Evolutionary conservation across 2,329 filamentous ascomycete genomes (phyloP).

Genomic region (Sordariomycetes sp.): DNA sequence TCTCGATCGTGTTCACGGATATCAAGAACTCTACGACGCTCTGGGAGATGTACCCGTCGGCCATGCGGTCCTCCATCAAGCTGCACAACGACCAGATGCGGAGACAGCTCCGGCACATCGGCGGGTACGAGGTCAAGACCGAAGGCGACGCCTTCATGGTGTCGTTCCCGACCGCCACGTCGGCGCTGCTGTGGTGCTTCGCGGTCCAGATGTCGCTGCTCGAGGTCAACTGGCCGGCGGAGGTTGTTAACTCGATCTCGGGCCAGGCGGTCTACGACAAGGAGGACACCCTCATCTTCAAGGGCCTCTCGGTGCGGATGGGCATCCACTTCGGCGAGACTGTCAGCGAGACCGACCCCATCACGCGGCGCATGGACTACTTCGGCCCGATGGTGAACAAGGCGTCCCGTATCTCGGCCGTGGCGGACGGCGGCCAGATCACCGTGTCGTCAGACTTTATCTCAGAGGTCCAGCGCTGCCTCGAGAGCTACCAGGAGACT

Average conservation of each 20-base stretch:
- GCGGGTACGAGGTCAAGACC: conserved; percentile 97
- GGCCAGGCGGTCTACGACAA: conserved; percentile 76
- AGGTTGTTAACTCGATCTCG: conserved; percentile 78
- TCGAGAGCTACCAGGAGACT: conserved; percentile 82
- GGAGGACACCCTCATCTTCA: conserved; percentile 83
- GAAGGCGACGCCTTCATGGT: conserved; percentile 99
- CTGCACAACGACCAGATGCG: conserved; percentile 97
- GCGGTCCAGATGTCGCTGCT: conserved; percentile 82
- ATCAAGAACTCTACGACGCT: conserved; percentile 96
- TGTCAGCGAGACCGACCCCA: conserved; percentile 89
- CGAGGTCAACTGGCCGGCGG: conserved; percentile 84
- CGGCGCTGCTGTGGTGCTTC: conserved; percentile 91
- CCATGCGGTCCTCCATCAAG: conserved; percentile 95
- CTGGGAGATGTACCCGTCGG: conserved; percentile 90
- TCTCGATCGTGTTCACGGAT: conserved; percentile 94
- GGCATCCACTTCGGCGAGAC: conserved; percentile 93
- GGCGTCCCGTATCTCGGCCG: conserved; percentile 83
- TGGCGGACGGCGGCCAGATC: conserved; percentile 93
- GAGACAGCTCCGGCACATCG: conserved; percentile 81
- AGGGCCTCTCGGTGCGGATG: conserved; percentile 91
- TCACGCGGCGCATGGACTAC: conserved; percentile 98
- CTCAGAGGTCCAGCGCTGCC: conserved; percentile 81
- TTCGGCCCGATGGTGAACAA: conserved; percentile 99
- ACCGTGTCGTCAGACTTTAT: conserved; percentile 97
- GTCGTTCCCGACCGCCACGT: conserved; percentile 91